Conservation (phyloP, 345 rosid species). For the Alliaria petiolata region DNA sequence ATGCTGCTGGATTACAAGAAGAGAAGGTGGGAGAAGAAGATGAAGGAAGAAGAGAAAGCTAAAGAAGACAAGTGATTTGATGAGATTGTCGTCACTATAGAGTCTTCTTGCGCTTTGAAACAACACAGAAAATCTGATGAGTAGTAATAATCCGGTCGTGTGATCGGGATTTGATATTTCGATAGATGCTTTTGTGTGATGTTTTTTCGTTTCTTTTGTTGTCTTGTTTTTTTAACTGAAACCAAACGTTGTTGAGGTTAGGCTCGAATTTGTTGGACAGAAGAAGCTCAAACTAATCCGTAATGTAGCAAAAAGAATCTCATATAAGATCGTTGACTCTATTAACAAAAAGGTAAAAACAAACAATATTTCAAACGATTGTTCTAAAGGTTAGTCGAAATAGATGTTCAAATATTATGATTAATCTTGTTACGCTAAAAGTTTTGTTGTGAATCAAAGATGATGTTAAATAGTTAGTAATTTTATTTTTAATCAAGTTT, state of each 20-base stretch:
- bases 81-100: background rate
- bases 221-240: background rate
- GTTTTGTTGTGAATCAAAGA: no score
- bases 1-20: constrained; percentile 84
- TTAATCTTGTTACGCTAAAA: no score
- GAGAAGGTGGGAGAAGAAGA: constrained; percentile 94
- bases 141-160: constrained; percentile 3
- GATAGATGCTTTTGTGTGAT: background rate
- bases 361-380: background rate
- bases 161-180: background rate
- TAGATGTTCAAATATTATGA: background rate
- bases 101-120: background rate
- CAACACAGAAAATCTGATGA: background rate
- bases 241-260: background rate
- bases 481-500: background rate
- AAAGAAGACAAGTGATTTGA: constrained; percentile 33
- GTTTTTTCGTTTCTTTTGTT: background rate
- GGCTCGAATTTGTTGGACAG: background rate
- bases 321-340: background rate
- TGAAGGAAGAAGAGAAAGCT: constrained; percentile 84
- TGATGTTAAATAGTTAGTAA: background rate
- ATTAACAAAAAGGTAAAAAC: background rate
- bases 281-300: background rate
- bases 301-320: background rate
- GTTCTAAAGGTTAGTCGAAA: background rate